Evolutionary conservation across 495 filamentous ascomycete genomes (phyloP).

Genomic region (Talaromyces trachyspermus): DNA sequence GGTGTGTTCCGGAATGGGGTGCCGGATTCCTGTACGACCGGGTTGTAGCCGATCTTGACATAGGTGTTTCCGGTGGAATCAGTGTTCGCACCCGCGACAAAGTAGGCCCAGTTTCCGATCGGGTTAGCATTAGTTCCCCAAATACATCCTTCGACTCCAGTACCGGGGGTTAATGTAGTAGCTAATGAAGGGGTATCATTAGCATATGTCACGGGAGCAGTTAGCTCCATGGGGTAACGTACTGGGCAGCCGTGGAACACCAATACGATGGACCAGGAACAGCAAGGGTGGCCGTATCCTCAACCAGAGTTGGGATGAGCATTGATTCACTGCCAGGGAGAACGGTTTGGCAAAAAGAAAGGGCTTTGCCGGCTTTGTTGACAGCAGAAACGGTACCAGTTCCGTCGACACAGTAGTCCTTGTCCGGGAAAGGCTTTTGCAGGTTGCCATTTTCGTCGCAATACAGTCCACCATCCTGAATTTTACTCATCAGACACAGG

Average conservation of each 20-base stretch:
- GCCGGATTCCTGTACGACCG: conserved; percentile 56
- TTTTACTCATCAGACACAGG: conserved; percentile 17
- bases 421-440: conserved; percentile 61
- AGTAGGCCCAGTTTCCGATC: conserved; percentile 74
- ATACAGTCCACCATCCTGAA: conserved; percentile 68
- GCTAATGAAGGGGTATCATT: conserved; percentile 32
- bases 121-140: conserved; percentile 62
- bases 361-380: conserved; percentile 53
- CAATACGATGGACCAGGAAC: conserved; percentile 68
- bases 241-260: conserved; percentile 70
- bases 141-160: conserved; percentile 51
- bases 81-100: conserved; percentile 71
- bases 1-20: conserved; percentile 50
- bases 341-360: conserved; percentile 79
- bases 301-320: conserved; percentile 70
- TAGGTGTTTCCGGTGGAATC: conserved; percentile 57
- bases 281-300: conserved; percentile 47
- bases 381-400: conserved; percentile 54
- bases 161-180: conserved; percentile 77
- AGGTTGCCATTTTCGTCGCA: conserved; percentile 62
- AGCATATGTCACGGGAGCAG: neutral
- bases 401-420: conserved; percentile 66
- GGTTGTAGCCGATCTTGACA: conserved; percentile 75
- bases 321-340: conserved; percentile 83
- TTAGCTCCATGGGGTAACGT: conserved; percentile 20